phyloP scores from a whole-genome alignment of 2,329 filamentous ascomycete species.

The Penicillium italicum region DNA sequence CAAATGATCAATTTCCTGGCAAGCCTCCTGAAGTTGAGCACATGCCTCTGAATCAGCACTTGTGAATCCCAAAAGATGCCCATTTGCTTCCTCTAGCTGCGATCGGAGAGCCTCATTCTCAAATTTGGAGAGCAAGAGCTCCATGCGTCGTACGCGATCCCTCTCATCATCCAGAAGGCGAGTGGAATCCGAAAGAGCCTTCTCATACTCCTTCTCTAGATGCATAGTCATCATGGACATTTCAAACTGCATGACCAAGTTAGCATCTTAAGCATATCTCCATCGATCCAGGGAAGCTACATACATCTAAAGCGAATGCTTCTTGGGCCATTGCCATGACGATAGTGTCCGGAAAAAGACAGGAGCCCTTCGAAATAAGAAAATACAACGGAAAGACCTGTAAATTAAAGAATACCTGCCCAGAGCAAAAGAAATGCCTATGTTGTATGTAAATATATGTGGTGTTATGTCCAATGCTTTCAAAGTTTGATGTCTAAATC shows the following conservation, averaged over 20 bases:
- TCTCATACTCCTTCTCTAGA: slow-evolving; percentile 69
- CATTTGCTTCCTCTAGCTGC: slow-evolving; percentile 57
- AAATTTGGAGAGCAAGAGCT: slow-evolving; percentile 67
- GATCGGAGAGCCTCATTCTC: slow-evolving; percentile 68
- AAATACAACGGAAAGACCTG: not conserved
- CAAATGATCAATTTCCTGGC: slow-evolving; percentile 43
- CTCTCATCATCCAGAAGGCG: slow-evolving; percentile 72
- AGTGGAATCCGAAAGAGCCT: slow-evolving; percentile 61
- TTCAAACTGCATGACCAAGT: slow-evolving; percentile 30
- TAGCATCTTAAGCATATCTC: not conserved
- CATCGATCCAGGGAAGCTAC: slow-evolving; percentile 2
- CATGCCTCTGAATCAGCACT: slow-evolving; percentile 43
- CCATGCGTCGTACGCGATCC: slow-evolving; percentile 64
- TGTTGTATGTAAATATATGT: not conserved
- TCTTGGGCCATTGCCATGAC: slow-evolving; percentile 14
- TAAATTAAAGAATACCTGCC: not conserved
- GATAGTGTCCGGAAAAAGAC: not conserved
- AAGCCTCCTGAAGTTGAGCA: slow-evolving; percentile 49
- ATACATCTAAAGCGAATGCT: slow-evolving; percentile 26
- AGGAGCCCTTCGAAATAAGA: not conserved
- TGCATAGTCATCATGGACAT: slow-evolving; percentile 51
- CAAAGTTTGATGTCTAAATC: not conserved
- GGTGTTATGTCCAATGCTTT: not conserved
- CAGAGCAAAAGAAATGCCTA: not conserved
- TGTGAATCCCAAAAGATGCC: slow-evolving; percentile 50